Evolutionary conservation across 2,329 filamentous ascomycete species (phyloP).

Genomic region (Paradendryphiella salina): DNA sequence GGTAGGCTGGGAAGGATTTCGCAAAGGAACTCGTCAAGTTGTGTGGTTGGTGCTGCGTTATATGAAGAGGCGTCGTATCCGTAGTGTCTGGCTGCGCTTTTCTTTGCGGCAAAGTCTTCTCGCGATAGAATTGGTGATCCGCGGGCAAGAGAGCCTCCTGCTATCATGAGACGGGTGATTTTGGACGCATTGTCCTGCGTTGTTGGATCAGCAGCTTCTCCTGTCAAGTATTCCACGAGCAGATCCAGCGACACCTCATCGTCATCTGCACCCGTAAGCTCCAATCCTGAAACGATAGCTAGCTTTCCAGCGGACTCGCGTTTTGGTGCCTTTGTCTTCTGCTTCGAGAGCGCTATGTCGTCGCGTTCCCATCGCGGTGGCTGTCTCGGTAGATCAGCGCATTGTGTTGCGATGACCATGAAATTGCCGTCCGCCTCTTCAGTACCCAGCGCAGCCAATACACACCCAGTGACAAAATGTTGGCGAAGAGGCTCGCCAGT

Average conservation of each 20-base stretch:
- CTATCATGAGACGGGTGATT: constrained; percentile 86
- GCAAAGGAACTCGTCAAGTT: constrained; percentile 81
- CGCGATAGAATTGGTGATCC: constrained; percentile 52
- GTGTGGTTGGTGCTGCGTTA: constrained; percentile 80
- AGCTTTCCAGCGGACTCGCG: constrained; percentile 66
- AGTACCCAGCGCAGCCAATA: constrained; percentile 91
- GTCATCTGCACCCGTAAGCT: constrained; percentile 75
- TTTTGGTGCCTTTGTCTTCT: constrained; percentile 46
- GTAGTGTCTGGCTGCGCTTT: constrained; percentile 74
- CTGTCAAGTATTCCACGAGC: constrained; percentile 83
- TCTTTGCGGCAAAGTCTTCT: constrained; percentile 51
- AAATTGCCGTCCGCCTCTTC: constrained; percentile 92
- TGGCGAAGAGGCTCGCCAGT: constrained; percentile 70
- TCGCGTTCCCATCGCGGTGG: constrained; percentile 76
- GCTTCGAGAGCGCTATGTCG: constrained; percentile 48
- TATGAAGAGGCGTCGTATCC: constrained; percentile 90
- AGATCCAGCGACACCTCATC: constrained; percentile 76
- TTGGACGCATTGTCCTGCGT: constrained; percentile 63
- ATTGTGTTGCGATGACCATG: constrained; percentile 85
- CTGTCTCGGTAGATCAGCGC: constrained; percentile 83
- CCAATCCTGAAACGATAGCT: constrained; percentile 85
- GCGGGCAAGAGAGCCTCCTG: constrained; percentile 78
- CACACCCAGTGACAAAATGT: constrained; percentile 85
- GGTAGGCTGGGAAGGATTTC: constrained; percentile 83
- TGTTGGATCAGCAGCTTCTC: constrained; percentile 68